phyloP scores from a whole-genome alignment of 2,329 filamentous ascomycete species.

The Cercospora sp. region DNA sequence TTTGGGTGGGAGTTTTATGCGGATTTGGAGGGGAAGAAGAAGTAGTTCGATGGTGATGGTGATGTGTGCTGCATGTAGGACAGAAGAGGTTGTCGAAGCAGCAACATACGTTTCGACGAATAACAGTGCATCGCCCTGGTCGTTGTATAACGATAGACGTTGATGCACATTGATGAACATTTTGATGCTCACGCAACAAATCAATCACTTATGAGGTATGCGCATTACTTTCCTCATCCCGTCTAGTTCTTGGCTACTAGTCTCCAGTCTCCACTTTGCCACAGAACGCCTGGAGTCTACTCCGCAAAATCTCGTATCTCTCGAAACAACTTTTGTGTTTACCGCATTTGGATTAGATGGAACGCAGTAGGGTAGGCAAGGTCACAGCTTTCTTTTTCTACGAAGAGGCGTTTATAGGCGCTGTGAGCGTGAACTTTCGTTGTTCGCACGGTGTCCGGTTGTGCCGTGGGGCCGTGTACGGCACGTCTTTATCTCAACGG shows the following conservation, averaged over 20 bases:
- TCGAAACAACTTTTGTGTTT: not conserved
- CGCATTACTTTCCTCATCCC: not conserved
- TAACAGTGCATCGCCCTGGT: not conserved
- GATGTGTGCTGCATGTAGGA: not conserved
- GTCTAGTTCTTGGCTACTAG: not conserved
- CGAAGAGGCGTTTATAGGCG: not conserved
- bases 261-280: not conserved
- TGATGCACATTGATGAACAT: not conserved
- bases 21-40: conserved; percentile 59
- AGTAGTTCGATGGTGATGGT: no score
- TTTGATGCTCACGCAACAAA: not conserved
- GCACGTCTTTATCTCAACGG: not conserved
- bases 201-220: not conserved
- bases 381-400: not conserved
- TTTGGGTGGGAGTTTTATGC: conserved; percentile 61
- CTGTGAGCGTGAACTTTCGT: not conserved
- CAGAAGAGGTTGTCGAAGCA: not conserved
- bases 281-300: not conserved
- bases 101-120: not conserved
- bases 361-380: not conserved
- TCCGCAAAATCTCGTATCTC: not conserved
- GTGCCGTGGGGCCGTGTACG: not conserved
- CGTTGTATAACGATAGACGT: not conserved
- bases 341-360: not conserved
- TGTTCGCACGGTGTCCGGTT: not conserved